Percentiles rank a stretch among this genome's conserved stretches.
Conservation (phyloP, 805 yeast genomes). For the Starmerella riodocensis region DNA sequence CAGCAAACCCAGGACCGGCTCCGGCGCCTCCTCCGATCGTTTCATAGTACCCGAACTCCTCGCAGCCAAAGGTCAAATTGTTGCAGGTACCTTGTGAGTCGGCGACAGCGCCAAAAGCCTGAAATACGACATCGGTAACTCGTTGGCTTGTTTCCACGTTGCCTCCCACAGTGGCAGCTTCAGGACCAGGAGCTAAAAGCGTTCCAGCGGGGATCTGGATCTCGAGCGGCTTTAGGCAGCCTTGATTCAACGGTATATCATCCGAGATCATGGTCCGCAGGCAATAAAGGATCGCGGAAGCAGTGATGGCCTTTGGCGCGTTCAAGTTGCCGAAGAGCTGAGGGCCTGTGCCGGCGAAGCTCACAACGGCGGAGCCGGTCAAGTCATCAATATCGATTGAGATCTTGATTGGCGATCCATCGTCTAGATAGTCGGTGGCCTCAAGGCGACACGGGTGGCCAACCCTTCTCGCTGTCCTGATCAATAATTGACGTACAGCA, state of each 20-base stretch:
- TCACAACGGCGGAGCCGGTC: slow-evolving; percentile 56
- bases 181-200: slow-evolving; percentile 59
- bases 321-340: slow-evolving; percentile 82
- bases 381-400: slow-evolving; percentile 33
- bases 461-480: slow-evolving; percentile 33
- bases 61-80: slow-evolving; percentile 68
- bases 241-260: slow-evolving; percentile 86
- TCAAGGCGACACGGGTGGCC: slow-evolving; percentile 16
- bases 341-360: slow-evolving; percentile 75
- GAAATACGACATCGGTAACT: slow-evolving; percentile 75
- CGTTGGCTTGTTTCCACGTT: slow-evolving; percentile 92
- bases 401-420: slow-evolving; percentile 26
- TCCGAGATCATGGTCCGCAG: slow-evolving; percentile 71
- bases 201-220: slow-evolving; percentile 52
- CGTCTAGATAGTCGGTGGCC: slow-evolving; percentile 27
- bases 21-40: slow-evolving; percentile 96
- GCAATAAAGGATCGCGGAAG: slow-evolving; percentile 79
- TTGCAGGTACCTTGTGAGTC: slow-evolving; percentile 95
- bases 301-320: slow-evolving; percentile 83
- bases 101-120: slow-evolving; percentile 79
- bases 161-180: slow-evolving; percentile 90
- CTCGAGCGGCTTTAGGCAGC: slow-evolving; percentile 70
- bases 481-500: slow-evolving; percentile 48
- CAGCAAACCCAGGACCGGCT: slow-evolving; percentile 77
- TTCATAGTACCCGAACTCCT: slow-evolving; percentile 70